These are phyloP conservation scores for Gynochthodes officinalis DNA, from an alignment of 257 asterid species.

Conservation along the genomic window DNA sequence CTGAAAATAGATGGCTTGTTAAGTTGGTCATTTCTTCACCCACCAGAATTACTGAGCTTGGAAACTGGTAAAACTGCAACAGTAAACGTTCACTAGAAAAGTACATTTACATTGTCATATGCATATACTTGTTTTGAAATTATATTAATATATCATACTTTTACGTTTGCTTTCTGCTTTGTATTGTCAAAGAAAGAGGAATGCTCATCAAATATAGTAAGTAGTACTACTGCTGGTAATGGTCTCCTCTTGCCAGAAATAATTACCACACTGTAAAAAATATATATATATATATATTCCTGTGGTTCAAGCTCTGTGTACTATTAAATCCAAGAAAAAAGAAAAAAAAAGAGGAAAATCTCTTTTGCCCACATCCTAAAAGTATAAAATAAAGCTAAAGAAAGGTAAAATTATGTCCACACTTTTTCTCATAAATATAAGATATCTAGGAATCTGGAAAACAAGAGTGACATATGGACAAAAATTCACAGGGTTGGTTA, in stretches of 20 bases:
- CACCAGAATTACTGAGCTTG: conserved; percentile 24
- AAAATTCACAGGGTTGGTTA: no score
- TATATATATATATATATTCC: neutral
- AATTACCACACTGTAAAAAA: neutral
- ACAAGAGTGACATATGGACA: no score
- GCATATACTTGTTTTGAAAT: neutral
- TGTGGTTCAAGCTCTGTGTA: neutral
- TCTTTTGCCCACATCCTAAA: no score
- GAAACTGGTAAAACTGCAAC: conserved; percentile 16
- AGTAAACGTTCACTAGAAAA: conserved; percentile 11
- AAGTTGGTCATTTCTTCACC: conserved; percentile 30
- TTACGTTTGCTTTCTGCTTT: conserved; percentile 3
- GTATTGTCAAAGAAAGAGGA: conserved; percentile 4
- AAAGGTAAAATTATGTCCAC: no score
- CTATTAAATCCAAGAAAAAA: neutral
- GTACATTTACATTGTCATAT: neutral
- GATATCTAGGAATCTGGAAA: no score
- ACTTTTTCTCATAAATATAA: no score
- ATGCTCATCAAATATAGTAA: conserved; percentile 7
- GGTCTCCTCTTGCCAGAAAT: neutral
- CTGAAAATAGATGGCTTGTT: conserved; percentile 34
- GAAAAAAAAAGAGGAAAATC: no score
- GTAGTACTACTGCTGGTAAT: no score
- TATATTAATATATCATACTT: neutral
- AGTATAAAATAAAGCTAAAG: no score